These are phyloP conservation scores for Cladosporium sp. DNA, from an alignment of 2,329 filamentous ascomycete genomes.

Conservation along the genomic window DNA sequence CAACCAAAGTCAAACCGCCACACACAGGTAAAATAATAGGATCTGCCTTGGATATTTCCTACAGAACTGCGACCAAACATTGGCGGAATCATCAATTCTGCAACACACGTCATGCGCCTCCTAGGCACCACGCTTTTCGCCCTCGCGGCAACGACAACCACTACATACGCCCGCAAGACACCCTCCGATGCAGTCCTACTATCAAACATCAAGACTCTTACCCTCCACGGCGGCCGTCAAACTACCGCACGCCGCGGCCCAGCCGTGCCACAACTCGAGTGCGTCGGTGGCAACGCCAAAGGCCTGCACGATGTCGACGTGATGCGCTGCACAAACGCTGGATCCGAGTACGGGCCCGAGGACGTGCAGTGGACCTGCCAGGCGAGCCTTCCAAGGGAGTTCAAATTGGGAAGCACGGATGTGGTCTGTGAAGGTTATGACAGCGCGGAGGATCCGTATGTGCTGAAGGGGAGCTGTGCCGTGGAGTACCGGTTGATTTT, in stretches of 20 bases:
- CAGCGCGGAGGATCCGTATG: constrained; percentile 72
- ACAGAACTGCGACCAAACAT: neutral
- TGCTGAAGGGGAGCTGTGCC: constrained; percentile 89
- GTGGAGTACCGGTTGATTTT: constrained; percentile 83
- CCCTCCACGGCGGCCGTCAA: constrained; percentile 65
- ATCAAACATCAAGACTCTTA: constrained; percentile 72
- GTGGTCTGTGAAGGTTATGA: constrained; percentile 91
- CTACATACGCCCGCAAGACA: constrained; percentile 28
- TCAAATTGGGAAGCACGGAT: constrained; percentile 80
- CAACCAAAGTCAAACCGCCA: neutral
- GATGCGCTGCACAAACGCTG: constrained; percentile 88
- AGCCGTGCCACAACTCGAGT: constrained; percentile 72
- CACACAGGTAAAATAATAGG: neutral
- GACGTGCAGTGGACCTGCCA: constrained; percentile 92
- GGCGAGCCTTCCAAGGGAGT: constrained; percentile 61
- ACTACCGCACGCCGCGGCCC: constrained; percentile 76
- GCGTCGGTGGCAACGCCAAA: constrained; percentile 63
- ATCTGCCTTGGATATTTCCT: neutral
- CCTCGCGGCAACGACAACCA: constrained; percentile 19
- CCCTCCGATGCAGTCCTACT: constrained; percentile 57
- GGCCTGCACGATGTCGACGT: constrained; percentile 72
- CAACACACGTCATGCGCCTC: neutral
- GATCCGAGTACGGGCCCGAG: constrained; percentile 72
- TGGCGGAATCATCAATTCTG: neutral
- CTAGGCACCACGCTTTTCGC: constrained; percentile 19